Evolutionary conservation across 2,329 filamentous ascomycete species (phyloP), one percentile per base, ranked within the genome.

Genomic region (Arthrobotrys megalospora): DNA sequence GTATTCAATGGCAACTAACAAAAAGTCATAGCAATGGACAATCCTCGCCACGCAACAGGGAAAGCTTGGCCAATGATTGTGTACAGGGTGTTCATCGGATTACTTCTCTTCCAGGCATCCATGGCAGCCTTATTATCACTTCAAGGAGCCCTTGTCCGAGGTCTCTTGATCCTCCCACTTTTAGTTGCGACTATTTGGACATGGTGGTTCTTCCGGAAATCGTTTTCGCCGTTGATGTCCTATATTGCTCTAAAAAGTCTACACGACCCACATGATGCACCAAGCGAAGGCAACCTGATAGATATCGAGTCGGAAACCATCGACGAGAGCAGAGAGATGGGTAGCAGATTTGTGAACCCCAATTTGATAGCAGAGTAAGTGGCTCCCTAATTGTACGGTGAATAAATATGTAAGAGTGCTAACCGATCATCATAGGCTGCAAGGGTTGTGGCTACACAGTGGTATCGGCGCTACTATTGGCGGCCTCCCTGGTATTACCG

Each of bases 41-140:
- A 98, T 83, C 92, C 93, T 14, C 93, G 96, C 82, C 94, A 97
- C 83, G 93, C 94, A 14, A 98, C 95, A 0, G 96, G 96, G 19
- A 91, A 92, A 79, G 94, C 94, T 3, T 99, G 96, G 96, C 91
- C 92, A 60, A 97, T 99, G 88, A 97, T 99, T 80, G 97, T 94
- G 85, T 93, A 96, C 83, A 92, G 96, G 41, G 89, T 97, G 76
- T 89, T 98, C 70, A 86, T 97, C 24, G 96, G 96, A 0, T 85
- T 97, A 8, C 85, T 96, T 1, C 89, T 98, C 48, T 97, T 97
- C 82, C 94, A 99, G 84, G 85, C 97, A 21, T 93, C 96, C 55
- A 96, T 97, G 88, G 91, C 93, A 21, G 95, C 95, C 2, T 91
- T 95, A 79, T 88, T 99, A 71, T 93, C 93, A 1, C 85, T 96